These are phyloP conservation scores for Chenopodium album DNA, from an alignment of 148 eudicot genomes.

Conservation along the genomic window DNA sequence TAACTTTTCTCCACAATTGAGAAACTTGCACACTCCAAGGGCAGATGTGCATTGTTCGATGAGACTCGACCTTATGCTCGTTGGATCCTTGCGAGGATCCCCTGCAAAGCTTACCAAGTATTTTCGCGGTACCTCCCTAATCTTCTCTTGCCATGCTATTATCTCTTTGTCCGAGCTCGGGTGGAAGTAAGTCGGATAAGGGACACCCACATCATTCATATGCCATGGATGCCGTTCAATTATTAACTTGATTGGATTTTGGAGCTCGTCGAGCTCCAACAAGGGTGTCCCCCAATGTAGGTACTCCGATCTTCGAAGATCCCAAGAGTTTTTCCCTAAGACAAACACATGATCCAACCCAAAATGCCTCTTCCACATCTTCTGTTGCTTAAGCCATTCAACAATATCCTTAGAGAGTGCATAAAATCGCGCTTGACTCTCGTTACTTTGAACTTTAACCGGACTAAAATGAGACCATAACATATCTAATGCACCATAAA, in stretches of 20 bases:
- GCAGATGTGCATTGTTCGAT: slow-evolving; percentile 56
- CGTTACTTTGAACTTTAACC: slow-evolving; percentile 35
- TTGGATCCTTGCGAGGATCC: slow-evolving; percentile 39
- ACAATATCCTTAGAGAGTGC: slow-evolving; percentile 45
- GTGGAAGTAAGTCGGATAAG: slow-evolving; percentile 80
- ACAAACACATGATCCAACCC: slow-evolving; percentile 80
- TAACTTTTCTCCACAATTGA: slow-evolving; percentile 40
- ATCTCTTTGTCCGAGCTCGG: slow-evolving; percentile 63
- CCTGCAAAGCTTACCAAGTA: slow-evolving; percentile 70
- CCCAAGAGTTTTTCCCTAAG: slow-evolving; percentile 80
- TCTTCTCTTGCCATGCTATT: slow-evolving; percentile 45
- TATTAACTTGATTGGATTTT: slow-evolving; percentile 65
- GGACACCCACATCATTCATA: slow-evolving; percentile 64
- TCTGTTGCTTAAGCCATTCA: slow-evolving; percentile 53
- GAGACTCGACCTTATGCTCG: slow-evolving; percentile 51
- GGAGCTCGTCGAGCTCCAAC: slow-evolving; percentile 49
- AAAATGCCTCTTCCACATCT: slow-evolving; percentile 45
- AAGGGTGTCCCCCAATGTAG: slow-evolving; percentile 60
- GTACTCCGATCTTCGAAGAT: slow-evolving; percentile 47
- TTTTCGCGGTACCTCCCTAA: slow-evolving; percentile 32
- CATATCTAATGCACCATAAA: slow-evolving; percentile 65
- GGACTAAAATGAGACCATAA: slow-evolving; percentile 73
- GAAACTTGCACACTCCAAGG: slow-evolving; percentile 36
- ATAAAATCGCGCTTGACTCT: slow-evolving; percentile 37
- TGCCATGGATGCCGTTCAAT: slow-evolving; percentile 86